Base-by-base conservation (phyloP, 75 land plant genomes). In the Pinus albicaulis region DNA sequence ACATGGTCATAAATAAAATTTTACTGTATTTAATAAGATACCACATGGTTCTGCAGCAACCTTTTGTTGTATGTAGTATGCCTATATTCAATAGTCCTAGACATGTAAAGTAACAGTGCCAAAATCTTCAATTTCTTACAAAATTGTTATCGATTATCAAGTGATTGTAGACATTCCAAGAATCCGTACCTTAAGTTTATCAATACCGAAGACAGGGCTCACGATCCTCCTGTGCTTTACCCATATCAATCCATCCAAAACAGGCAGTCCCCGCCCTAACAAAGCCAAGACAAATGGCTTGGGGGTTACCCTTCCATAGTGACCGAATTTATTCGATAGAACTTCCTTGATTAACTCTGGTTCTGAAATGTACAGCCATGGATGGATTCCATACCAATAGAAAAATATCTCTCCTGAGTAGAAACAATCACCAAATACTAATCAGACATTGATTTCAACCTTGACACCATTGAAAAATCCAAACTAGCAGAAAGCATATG, bases 381-480 rank as follows among this genome's bases (percentile, higher is more conserved):
- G 83, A 24, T 80, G 44, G 4, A 61, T 57, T 77, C 90, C 92
- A 52, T 61, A 76, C 91, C 90, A 88, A 44, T 74, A 83, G 61
- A 88, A 41, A 66, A 83, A 86, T 0, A 71, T 76, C 14, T 85
- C 79, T 48, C 91, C 92, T 87, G 82, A 52, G 5, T 28, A 66
- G 11, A 36, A 44, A 14, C 74, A 55, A 72, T 17, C 3, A n/a
- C 31, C 31, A 31, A 36, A 62, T 26, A 25, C 31, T 1, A 31
- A 31, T 31, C 0, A 31, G 1, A 31, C 31, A 31, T 31, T 31
- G 31, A 31, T 31, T 31, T 31, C 31, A 31, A 31, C 31, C 1
- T 31, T 31, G 31, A 31, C 31, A 31, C 31, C 31, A 31, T 31
- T 28, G 28, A n/a, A n/a, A n/a, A n/a, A 28, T 31, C 1, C 31